A percentile compares a stretch with the other conserved stretches of the same genome.
Conservation (phyloP, 2,329 filamentous ascomycete species). For the Penicillium hordei region DNA sequence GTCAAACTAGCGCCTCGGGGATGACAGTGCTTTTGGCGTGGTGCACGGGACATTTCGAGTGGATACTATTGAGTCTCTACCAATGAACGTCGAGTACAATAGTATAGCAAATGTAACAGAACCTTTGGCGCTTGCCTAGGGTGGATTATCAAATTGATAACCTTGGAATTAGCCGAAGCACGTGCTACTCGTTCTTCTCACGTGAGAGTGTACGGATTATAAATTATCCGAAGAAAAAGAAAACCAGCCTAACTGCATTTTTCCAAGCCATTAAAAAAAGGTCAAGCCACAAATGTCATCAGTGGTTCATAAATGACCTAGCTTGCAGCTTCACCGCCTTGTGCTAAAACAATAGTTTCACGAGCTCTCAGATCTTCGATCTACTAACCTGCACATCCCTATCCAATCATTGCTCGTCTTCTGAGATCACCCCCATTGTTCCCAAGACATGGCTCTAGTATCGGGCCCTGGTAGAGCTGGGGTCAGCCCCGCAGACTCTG, state of each 20-base stretch:
- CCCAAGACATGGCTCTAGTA: slow-evolving; percentile 56
- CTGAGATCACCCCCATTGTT: slow-evolving; percentile 1
- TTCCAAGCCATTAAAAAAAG: neutral
- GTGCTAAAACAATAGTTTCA: neutral
- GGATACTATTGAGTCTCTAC: neutral
- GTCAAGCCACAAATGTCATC: neutral
- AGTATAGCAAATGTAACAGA: neutral
- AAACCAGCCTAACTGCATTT: neutral
- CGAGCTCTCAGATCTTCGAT: neutral
- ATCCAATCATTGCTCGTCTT: slow-evolving; percentile 15
- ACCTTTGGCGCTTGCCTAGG: neutral
- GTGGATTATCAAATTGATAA: neutral
- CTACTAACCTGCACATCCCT: slow-evolving; percentile 14
- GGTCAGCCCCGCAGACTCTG: slow-evolving; percentile 47
- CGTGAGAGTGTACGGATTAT: neutral
- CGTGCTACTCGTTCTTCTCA: neutral
- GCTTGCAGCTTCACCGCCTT: slow-evolving; percentile 2
- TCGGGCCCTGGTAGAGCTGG: slow-evolving; percentile 59
- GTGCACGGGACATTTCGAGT: slow-evolving; percentile 2
- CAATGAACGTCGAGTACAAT: neutral
- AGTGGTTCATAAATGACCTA: neutral
- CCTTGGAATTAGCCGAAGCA: neutral
- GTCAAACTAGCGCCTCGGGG: slow-evolving; percentile 20
- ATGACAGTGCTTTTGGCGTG: slow-evolving; percentile 10
- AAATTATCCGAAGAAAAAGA: no score